Percentiles rank a stretch among this genome's conserved stretches.
These are phyloP conservation scores for Rhizopogon vinicolor DNA, from an alignment of 768 basidiomycete species.

Conservation along the genomic window DNA sequence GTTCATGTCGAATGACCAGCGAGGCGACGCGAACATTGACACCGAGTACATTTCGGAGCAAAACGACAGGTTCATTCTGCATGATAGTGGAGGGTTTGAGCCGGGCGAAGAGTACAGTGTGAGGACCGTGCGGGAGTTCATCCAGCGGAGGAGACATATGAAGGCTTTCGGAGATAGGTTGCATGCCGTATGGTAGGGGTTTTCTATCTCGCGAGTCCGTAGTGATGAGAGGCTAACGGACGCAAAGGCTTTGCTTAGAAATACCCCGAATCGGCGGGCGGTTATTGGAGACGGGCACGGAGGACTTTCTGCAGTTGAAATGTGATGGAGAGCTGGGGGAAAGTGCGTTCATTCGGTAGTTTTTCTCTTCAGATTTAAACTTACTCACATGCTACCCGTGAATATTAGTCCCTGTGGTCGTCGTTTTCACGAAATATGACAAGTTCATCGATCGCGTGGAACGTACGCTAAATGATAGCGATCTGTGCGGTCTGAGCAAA, in stretches of 20 bases:
- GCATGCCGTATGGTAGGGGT: slow-evolving; percentile 10
- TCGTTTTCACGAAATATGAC: slow-evolving; percentile 2
- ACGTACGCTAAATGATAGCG: no score
- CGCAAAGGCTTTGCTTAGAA: not conserved
- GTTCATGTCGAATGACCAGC: not conserved
- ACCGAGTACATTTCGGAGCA: not conserved
- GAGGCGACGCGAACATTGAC: slow-evolving; percentile 9
- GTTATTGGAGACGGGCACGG: no score
- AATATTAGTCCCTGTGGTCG: not conserved
- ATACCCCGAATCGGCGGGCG: no score
- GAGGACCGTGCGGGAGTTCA: slow-evolving; percentile 5
- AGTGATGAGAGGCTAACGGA: not conserved
- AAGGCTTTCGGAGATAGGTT: not conserved
- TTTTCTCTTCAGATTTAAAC: not conserved
- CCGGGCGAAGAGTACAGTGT: slow-evolving; percentile 5
- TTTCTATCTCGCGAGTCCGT: not conserved
- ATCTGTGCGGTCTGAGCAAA: not conserved
- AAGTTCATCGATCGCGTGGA: not conserved
- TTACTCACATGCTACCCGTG: not conserved
- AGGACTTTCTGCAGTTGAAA: not conserved
- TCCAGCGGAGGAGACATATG: not conserved
- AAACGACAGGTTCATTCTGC: slow-evolving; percentile 8
- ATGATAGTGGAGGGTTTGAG: slow-evolving; percentile 13
- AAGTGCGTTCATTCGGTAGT: not conserved
- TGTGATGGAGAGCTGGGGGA: not conserved